Evolutionary conservation across 768 basidiomycete species (phyloP).

Genomic region (Terana coerulea): DNA sequence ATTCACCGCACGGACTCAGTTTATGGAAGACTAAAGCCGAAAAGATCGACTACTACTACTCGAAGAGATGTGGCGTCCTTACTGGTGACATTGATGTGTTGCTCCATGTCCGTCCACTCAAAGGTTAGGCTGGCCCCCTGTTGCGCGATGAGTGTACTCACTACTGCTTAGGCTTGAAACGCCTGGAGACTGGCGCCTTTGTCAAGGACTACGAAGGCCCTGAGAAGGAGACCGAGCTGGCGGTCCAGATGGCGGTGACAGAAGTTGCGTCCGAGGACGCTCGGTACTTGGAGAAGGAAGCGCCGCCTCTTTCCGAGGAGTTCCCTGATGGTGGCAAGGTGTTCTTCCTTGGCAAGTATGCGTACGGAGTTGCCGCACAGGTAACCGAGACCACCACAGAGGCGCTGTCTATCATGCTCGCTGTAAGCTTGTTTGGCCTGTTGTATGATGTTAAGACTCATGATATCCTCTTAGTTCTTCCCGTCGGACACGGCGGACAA

Average conservation of each 20-base stretch:
- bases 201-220: conserved; percentile 90
- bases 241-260: conserved; percentile 80
- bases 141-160: background rate
- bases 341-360: conserved; percentile 94
- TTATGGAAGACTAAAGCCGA: conserved; percentile 83
- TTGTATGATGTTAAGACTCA: background rate
- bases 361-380: conserved; percentile 94
- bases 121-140: conserved; percentile 49
- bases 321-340: conserved; percentile 89
- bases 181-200: conserved; percentile 84
- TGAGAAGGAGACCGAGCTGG: conserved; percentile 82
- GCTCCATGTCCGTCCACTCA: conserved; percentile 86
- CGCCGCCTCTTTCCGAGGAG: conserved; percentile 81
- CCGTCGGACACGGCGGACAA: conserved; percentile 79
- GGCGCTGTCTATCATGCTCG: conserved; percentile 77
- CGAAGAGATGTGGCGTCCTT: conserved; percentile 84
- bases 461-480: conserved; percentile 60
- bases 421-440: conserved; percentile 46
- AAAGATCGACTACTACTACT: conserved; percentile 77
- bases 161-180: conserved; percentile 66
- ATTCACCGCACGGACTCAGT: conserved; percentile 60
- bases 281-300: conserved; percentile 74
- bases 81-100: conserved; percentile 79
- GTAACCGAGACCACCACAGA: conserved; percentile 70
- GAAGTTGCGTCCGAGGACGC: conserved; percentile 88